phyloP scores from a whole-genome alignment of 176 grass and related monocot species.

The maize (Zea mays) region DNA sequence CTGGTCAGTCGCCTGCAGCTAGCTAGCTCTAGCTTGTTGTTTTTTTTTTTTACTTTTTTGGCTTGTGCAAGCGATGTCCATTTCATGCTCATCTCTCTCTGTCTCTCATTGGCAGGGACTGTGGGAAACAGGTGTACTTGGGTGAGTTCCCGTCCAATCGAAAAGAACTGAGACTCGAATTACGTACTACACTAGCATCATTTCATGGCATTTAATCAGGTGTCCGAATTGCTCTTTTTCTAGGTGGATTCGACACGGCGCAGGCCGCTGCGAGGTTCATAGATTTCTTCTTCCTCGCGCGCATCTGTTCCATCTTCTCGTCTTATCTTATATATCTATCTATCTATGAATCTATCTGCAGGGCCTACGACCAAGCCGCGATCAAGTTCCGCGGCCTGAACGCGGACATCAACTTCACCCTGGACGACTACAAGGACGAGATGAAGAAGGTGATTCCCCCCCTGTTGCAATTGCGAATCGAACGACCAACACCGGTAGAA shows the following conservation, averaged over 20 bases:
- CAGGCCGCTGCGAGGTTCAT: conserved; percentile 62
- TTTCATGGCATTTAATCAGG: background rate
- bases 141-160: conserved; percentile 45
- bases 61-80: background rate
- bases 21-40: no score
- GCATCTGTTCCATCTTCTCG: background rate
- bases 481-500: no score
- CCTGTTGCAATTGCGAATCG: no score
- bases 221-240: background rate
- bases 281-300: background rate
- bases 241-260: conserved; percentile 62
- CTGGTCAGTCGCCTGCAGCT: conserved; percentile 34
- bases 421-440: conserved; percentile 54
- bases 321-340: background rate
- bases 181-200: background rate
- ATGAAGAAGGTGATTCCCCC: conserved; percentile 49
- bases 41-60: background rate
- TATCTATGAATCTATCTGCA: background rate
- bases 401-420: conserved; percentile 61
- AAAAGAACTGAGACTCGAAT: background rate
- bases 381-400: conserved; percentile 65
- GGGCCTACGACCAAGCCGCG: conserved; percentile 64
- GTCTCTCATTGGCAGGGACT: conserved; percentile 52
- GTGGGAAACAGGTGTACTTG: conserved; percentile 77
- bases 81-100: background rate